Evolutionary conservation across 2,329 filamentous ascomycete species (phyloP), one percentile per base, ranked within the genome.

Genomic region (Sclerotinia spermophila): DNA sequence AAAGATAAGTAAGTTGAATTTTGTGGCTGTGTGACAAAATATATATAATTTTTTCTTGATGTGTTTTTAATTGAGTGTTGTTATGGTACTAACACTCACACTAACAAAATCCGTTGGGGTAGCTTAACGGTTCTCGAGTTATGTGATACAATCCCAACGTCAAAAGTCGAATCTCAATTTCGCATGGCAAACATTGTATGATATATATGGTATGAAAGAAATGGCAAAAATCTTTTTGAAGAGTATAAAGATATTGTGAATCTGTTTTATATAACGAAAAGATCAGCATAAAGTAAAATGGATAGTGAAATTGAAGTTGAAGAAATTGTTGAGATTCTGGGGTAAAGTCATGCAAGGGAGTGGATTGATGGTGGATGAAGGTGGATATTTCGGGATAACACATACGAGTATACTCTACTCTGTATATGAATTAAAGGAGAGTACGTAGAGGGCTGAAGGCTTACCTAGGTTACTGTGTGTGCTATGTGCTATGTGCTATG

Each of bases 251-350:
- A 42, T 44, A 13, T 44, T 60, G 40, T 5, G 24, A 21, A 42
- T 60, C 40, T 17, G 35, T 30, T 44, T 60, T 60, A 42, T 40
- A 60, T n/a, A 11, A 17, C 17, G 17, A 13, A 5, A 19, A 19
- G 44, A 64, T 51, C 30, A 51, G 38, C 42, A 51, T 64, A 19
- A 64, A 64, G 17, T 35, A n/a, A 38, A 17, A 62, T 35, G 42
- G 45, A n/a, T 51, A 19, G 30, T 38, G 30, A 65, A 65, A 65
- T 65, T 51, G 45, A 10, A 53, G 3, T 27, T 11, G 5, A 30
- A 13, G n/a, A 65, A 65, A 53, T 51, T 65, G 61, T 65, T 65
- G 61, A 65, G 61, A 65, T 51, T 51, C 61, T 65, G 61, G 61
- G 61, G 61, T 65, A 65, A 51, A n/a, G 44, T 38, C 30, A 64